Evolutionary conservation across 2,329 filamentous ascomycete species (phyloP), one percentile per base, ranked within the genome.

Genomic region (Xylaria sp.): DNA sequence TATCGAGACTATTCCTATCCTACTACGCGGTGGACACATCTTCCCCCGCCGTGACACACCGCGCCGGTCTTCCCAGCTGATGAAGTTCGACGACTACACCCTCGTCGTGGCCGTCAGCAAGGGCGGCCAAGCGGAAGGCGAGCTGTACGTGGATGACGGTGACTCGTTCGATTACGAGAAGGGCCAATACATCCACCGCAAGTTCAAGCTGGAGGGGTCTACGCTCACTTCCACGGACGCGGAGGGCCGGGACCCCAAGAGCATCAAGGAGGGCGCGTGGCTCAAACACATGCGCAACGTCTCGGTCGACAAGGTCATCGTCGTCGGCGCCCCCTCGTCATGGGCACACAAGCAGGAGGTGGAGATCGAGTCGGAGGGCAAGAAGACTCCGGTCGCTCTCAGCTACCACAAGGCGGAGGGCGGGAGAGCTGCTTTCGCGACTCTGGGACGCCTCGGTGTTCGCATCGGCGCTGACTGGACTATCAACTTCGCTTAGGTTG

Each of bases 31-130:
- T 43, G 94, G 94, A 1, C 90, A 97, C 71, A 88, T 99, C 65
- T 87, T 97, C 66, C 88, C 92, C 2, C 90, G 94, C 52, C 91
- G 93, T 61, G 94, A 99, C 67, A 85, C 87, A 20, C 92, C 92
- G 3, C 86, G 94, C 51, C 86, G 93, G 56, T 96, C 91, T 53
- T 90, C 86, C 53, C 87, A 89, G 18, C 79, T 97, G 42, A 97
- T 97, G 94, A 89, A 85, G 66, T 96, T 87, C 72, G 94, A 99
- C 71, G 92, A 95, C 39, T 96, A 96, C 76, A 99, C 94, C 0
- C 83, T 99, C 1, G 87, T 99, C 2, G 79, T 97, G 2, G 83
- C 84, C 0, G 78, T 95, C 16, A 78, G 84, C 62, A 83, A 85
- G 62, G 78, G 83, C 26, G 86, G 88, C 48, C 84, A 67, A 4